Conservation (phyloP, 805 yeast genomes). For the Schizosaccharomyces lindneri region DNA sequence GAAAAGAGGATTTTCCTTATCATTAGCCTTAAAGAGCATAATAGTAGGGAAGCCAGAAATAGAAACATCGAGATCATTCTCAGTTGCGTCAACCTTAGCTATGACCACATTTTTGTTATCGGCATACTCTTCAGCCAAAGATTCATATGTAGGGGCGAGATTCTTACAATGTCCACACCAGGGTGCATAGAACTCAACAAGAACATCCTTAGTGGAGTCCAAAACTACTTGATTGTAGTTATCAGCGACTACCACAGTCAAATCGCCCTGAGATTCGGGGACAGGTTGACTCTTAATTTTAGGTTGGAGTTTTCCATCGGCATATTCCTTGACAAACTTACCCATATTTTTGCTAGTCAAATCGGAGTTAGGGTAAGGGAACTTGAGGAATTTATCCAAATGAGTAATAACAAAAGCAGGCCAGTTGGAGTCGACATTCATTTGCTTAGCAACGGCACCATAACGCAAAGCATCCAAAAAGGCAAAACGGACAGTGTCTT, state of each 20-base stretch:
- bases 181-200: constrained; percentile 56
- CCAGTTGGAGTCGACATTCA: constrained; percentile 62
- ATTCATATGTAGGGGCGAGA: constrained; percentile 70
- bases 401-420: constrained; percentile 85
- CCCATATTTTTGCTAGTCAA: constrained; percentile 30
- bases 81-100: constrained; percentile 75
- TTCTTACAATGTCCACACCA: constrained; percentile 96
- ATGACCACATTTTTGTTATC: constrained; percentile 37
- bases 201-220: constrained; percentile 41
- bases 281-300: constrained; percentile 63
- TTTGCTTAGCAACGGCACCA: constrained; percentile 68
- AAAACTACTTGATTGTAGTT: constrained; percentile 48
- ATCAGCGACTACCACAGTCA: constrained; percentile 47
- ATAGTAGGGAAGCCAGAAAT: constrained; percentile 85
- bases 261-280: constrained; percentile 57
- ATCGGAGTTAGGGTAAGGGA: constrained; percentile 39
- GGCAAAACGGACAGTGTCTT: constrained; percentile 67
- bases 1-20: constrained; percentile 36
- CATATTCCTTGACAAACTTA: constrained; percentile 36
- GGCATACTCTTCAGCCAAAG: constrained; percentile 47
- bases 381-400: constrained; percentile 40
- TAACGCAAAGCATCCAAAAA: constrained; percentile 59
- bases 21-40: constrained; percentile 71
- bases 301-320: constrained; percentile 42
- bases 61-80: constrained; percentile 56